Evolutionary conservation across 2,329 filamentous ascomycete genomes (phyloP).

Genomic region (Verticillium tricorpus): DNA sequence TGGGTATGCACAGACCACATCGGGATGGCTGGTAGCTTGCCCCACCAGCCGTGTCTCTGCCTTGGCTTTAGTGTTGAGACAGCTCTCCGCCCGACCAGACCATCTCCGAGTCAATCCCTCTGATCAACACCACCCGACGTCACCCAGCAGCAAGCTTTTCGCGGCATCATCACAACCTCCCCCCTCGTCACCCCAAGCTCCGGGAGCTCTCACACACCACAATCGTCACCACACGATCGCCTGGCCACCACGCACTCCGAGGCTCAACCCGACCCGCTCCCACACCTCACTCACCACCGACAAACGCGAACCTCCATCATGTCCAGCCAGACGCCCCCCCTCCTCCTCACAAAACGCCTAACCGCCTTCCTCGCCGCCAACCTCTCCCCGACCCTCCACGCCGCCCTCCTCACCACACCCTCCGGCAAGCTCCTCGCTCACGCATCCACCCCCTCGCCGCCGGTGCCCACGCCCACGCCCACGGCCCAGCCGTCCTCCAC

Average conservation of each 20-base stretch:
- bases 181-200: conserved; percentile 1
- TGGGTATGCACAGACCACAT: neutral
- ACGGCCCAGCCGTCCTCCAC: neutral
- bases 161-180: neutral
- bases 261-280: neutral
- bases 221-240: neutral
- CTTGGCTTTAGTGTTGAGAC: neutral
- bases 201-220: neutral
- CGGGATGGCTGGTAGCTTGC: neutral
- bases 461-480: neutral
- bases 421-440: conserved; percentile 61
- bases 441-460: conserved; percentile 39
- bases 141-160: neutral
- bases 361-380: conserved; percentile 57
- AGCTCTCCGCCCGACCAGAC: neutral
- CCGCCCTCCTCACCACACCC: conserved; percentile 54
- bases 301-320: conserved; percentile 15
- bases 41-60: neutral
- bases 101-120: neutral
- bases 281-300: neutral
- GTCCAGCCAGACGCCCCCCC: conserved; percentile 44
- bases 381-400: conserved; percentile 52
- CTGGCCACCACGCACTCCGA: neutral
- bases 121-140: neutral
- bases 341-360: conserved; percentile 62